A percentile compares a stretch with the other conserved stretches of the same genome.
phyloP scores from a whole-genome alignment of 2,329 filamentous ascomycete species.

The Neopestalotiopsis sp. region DNA sequence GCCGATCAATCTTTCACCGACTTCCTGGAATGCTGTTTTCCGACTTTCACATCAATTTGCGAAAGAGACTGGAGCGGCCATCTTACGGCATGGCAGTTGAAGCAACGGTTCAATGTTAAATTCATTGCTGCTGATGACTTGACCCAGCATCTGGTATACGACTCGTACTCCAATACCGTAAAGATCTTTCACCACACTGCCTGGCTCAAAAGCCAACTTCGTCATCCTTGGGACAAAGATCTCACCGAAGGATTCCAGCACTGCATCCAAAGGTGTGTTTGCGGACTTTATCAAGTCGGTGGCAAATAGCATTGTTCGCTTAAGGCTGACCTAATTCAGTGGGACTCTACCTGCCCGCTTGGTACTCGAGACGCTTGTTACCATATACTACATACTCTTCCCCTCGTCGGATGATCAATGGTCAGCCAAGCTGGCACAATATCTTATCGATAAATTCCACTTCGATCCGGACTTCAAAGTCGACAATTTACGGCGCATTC shows the following conservation, averaged over 20 bases:
- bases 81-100: neutral
- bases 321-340: neutral
- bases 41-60: neutral
- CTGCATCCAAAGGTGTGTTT: neutral
- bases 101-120: neutral
- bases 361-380: neutral
- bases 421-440: neutral
- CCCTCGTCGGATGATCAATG: neutral
- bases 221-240: neutral
- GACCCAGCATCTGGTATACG: neutral
- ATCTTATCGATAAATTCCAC: neutral
- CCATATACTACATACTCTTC: neutral
- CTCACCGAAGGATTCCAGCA: neutral
- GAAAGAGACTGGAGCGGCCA: neutral
- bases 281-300: neutral
- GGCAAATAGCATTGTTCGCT: neutral
- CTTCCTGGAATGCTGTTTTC: neutral
- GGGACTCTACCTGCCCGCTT: neutral
- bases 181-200: neutral
- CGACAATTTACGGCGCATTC: neutral
- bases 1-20: neutral
- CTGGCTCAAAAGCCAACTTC: neutral
- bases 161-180: neutral
- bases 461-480: neutral
- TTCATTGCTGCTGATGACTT: neutral